Percentiles rank a stretch among this genome's conserved stretches.
These are phyloP conservation scores for Gossypium turneri DNA, from an alignment of 345 rosid species.

Conservation along the genomic window DNA sequence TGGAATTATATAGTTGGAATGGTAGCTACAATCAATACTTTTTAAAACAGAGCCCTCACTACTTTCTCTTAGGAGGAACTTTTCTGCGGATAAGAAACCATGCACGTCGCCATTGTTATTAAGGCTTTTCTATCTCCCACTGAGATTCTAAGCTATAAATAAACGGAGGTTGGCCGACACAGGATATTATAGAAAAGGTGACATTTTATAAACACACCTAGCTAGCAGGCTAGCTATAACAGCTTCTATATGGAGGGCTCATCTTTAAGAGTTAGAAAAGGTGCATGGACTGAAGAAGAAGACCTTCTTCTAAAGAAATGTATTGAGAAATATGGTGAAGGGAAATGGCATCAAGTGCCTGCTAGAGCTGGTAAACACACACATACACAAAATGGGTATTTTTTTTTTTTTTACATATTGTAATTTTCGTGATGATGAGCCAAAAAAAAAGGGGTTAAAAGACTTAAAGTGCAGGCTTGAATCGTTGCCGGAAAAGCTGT, in stretches of 20 bases:
- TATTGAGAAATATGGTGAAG: slow-evolving; percentile 36
- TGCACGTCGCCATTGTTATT: neutral
- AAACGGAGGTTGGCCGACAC: too few species aligned
- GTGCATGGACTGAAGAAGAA: slow-evolving; percentile 45
- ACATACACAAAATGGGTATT: too few species aligned
- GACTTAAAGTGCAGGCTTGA: slow-evolving; percentile 31
- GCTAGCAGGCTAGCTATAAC: too few species aligned
- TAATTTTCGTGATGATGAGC: neutral
- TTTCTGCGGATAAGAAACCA: neutral
- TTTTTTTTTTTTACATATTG: too few species aligned
- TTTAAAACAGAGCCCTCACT: neutral
- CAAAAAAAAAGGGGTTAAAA: neutral
- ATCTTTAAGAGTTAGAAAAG: slow-evolving; percentile 6
- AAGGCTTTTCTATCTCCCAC: neutral
- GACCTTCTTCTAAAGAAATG: slow-evolving; percentile 43
- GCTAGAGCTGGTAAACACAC: slow-evolving; percentile 13
- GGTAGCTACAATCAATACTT: neutral
- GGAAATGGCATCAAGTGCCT: slow-evolving; percentile 43
- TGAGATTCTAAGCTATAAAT: too few species aligned
- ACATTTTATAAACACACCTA: too few species aligned
- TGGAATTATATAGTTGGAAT: neutral
- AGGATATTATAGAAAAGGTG: too few species aligned
- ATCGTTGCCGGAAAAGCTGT: slow-evolving; percentile 52
- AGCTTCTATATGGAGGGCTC: neutral
- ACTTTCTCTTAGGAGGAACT: neutral